phyloP scores from a whole-genome alignment of 768 basidiomycete genomes.

The Trametes cubensis region DNA sequence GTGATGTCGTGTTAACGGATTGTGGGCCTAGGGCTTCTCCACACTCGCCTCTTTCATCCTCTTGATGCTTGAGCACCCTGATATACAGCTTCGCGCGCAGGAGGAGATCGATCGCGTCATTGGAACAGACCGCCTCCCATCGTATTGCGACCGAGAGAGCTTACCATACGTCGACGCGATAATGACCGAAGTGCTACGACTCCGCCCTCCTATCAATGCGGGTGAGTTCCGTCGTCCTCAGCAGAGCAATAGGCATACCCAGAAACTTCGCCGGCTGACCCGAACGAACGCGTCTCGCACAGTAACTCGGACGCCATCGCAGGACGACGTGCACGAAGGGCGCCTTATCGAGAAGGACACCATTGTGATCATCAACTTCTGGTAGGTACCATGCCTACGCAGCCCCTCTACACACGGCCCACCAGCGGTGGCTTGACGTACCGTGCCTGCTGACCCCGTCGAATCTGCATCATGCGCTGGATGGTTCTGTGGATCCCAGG shows the following conservation, averaged over 20 bases:
- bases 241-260: too few species aligned
- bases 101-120: constrained; percentile 34
- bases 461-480: neutral
- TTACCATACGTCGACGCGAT: constrained; percentile 35
- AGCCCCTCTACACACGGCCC: too few species aligned
- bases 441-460: too few species aligned
- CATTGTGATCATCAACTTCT: constrained; percentile 25
- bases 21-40: constrained; percentile 14
- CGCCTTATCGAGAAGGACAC: constrained; percentile 22
- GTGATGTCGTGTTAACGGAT: neutral
- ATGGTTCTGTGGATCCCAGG: constrained; percentile 1
- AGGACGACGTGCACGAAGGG: constrained; percentile 26
- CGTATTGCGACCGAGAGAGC: constrained; percentile 19
- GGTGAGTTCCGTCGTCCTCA: neutral
- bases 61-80: constrained; percentile 30
- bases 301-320: constrained; percentile 4
- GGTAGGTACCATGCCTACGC: constrained; percentile 10
- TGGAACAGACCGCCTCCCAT: constrained; percentile 30
- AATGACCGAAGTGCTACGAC: constrained; percentile 33
- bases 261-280: too few species aligned
- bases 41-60: constrained; percentile 27
- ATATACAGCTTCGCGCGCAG: constrained; percentile 30
- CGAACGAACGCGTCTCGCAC: too few species aligned
- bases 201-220: constrained; percentile 20
- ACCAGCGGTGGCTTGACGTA: too few species aligned